Base-by-base conservation (phyloP, 345 rosid genomes). In the Microthlaspi erraticum region DNA sequence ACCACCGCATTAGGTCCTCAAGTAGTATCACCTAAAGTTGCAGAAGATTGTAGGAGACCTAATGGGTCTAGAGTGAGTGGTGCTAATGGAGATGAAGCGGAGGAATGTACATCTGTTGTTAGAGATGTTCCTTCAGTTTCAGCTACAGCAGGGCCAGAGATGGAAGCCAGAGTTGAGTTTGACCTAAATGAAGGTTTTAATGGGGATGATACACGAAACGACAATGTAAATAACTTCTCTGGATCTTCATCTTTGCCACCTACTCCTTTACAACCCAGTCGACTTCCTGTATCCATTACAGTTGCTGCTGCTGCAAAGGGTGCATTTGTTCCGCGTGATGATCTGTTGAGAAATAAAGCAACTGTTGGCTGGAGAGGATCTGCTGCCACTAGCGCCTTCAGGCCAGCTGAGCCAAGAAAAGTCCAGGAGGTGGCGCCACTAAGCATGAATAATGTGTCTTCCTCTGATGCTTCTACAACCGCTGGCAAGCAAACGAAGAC, bases 351-450 rank as follows among this genome's bases (percentile, higher is more conserved):
- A 80, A 81, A 81, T 53, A 94, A 84, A 78, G 90, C 80, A 36
- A 81, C 77, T 55, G 78, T 89, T 81, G 97, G 99, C 63, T 94
- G 99, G 99, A 94, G 89, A 81, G 99, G 99, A 63, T 91, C 99
- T 20, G 99, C 99, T 2, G 99, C 99, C 50, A 94, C 99, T 13
- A 94, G 99, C 75, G 99, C 99, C 16, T 94, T 94, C 77, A 80
- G 99, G 10, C 99, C 99, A 16, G 93, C 99, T 42, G 99, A 89
- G 78, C 96, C 98, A 29, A 80, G 99, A 72, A 91, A 83, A 73
- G 34, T 48, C 20, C 39, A 78, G 59, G 97, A 91, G 72, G 79
- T 78, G 71, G 77, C 76, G 74, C 72, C 83, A 23, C 37, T 75
- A 14, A 64, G 79, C 53, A 52, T 79, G 10, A 65, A 63, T 17